phyloP scores from a whole-genome alignment of 768 basidiomycete species.

The Dictyophora rubrovolvata region DNA sequence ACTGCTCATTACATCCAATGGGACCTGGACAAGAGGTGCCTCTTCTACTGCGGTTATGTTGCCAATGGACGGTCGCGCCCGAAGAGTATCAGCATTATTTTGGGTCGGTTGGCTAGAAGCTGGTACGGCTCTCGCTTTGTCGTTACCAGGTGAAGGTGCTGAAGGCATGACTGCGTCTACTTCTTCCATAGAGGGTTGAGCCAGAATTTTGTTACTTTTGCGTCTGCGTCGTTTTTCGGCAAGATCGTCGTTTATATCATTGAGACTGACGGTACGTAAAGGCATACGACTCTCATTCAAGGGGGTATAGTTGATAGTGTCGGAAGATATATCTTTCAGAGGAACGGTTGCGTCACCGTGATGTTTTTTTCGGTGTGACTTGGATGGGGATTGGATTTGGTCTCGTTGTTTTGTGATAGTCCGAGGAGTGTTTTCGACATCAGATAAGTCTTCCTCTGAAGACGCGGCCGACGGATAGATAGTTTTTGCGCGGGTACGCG shows the following conservation, averaged over 20 bases:
- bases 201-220: constrained; percentile 60
- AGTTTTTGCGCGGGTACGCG: constrained; percentile 5
- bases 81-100: constrained; percentile 24
- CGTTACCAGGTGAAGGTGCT: constrained; percentile 43
- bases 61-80: not conserved
- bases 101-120: constrained; percentile 35
- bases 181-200: constrained; percentile 24
- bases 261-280: constrained; percentile 24
- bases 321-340: constrained; percentile 6
- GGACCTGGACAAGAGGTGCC: constrained; percentile 48
- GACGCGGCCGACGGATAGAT: not conserved
- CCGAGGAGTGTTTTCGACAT: constrained; percentile 2
- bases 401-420: not conserved
- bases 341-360: constrained; percentile 11
- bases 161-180: constrained; percentile 39
- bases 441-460: constrained; percentile 7
- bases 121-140: constrained; percentile 25
- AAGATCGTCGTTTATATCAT: constrained; percentile 62
- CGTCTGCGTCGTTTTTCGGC: constrained; percentile 78
- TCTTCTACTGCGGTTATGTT: constrained; percentile 41
- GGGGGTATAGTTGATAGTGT: not conserved
- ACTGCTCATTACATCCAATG: constrained; percentile 77
- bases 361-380: constrained; percentile 13
- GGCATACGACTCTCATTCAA: constrained; percentile 31
- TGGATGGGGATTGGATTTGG: not conserved